Evolutionary conservation across 306 rosid species (phyloP).

Genomic region (Corylus americana): DNA sequence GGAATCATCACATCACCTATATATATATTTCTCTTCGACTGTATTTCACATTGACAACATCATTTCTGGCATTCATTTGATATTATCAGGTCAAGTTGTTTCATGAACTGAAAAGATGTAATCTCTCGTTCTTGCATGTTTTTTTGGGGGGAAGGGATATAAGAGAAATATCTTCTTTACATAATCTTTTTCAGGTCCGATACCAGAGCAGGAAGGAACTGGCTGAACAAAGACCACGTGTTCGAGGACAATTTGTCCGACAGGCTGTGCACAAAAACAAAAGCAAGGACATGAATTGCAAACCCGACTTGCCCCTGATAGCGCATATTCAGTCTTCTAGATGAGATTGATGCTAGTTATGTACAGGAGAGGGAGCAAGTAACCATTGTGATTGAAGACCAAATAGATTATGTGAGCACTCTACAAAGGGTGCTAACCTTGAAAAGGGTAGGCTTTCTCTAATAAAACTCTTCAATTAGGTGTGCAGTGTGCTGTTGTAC

Average conservation of each 20-base stretch:
- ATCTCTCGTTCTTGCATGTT: neutral
- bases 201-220: conserved; percentile 26
- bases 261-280: conserved; percentile 6
- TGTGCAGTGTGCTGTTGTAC: neutral
- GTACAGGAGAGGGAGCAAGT: neutral
- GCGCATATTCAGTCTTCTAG: neutral
- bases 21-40: neutral
- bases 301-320: neutral
- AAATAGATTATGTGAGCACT: neutral
- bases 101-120: neutral
- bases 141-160: neutral
- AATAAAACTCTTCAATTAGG: neutral
- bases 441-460: neutral
- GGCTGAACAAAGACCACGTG: conserved; percentile 30
- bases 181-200: conserved; percentile 19
- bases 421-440: conserved; percentile 2
- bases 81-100: neutral
- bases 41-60: neutral
- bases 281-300: conserved; percentile 14
- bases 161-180: neutral
- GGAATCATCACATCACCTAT: neutral
- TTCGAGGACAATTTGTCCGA: conserved; percentile 22
- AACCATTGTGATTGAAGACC: neutral
- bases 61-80: neutral
- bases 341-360: neutral